Percentiles rank a stretch among this genome's conserved stretches.
These are phyloP conservation scores for Lachnellula hyalina DNA, from an alignment of 2,329 filamentous ascomycete genomes.

Conservation along the genomic window DNA sequence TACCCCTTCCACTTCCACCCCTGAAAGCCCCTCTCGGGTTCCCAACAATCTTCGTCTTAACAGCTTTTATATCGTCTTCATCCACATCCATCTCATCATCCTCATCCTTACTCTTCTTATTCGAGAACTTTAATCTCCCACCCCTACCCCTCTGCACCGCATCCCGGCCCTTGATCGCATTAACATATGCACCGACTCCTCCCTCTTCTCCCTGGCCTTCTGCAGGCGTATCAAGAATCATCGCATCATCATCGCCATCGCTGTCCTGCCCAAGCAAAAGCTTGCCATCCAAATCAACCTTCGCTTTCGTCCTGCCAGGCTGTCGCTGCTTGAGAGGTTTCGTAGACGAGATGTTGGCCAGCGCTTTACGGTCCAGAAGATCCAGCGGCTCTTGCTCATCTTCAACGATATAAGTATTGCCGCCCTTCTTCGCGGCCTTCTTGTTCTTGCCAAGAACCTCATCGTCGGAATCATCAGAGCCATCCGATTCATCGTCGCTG, in stretches of 20 bases:
- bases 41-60: constrained; percentile 43
- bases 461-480: constrained; percentile 58
- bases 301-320: constrained; percentile 50
- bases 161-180: constrained; percentile 63
- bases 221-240: constrained; percentile 56
- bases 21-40: constrained; percentile 28
- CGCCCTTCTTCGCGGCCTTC: constrained; percentile 51
- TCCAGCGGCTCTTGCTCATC: constrained; percentile 93
- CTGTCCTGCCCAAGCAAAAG: constrained; percentile 63
- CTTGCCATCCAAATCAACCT: constrained; percentile 72
- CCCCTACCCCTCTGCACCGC: constrained; percentile 58
- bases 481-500: constrained; percentile 49
- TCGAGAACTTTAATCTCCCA: constrained; percentile 67
- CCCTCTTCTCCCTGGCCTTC: constrained; percentile 38
- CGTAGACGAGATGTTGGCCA: constrained; percentile 90
- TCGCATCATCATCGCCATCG: constrained; percentile 48
- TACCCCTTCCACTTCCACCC: constrained; percentile 26
- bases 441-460: constrained; percentile 44
- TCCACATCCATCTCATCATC: constrained; percentile 47
- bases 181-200: constrained; percentile 64
- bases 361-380: constrained; percentile 78
- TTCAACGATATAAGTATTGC: constrained; percentile 83
- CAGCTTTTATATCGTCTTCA: constrained; percentile 42
- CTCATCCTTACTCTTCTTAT: constrained; percentile 52
- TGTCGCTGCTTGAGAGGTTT: constrained; percentile 65